Conservation (phyloP, 139 green algal genomes). For the Chlamydomonas schloesseri region DNA sequence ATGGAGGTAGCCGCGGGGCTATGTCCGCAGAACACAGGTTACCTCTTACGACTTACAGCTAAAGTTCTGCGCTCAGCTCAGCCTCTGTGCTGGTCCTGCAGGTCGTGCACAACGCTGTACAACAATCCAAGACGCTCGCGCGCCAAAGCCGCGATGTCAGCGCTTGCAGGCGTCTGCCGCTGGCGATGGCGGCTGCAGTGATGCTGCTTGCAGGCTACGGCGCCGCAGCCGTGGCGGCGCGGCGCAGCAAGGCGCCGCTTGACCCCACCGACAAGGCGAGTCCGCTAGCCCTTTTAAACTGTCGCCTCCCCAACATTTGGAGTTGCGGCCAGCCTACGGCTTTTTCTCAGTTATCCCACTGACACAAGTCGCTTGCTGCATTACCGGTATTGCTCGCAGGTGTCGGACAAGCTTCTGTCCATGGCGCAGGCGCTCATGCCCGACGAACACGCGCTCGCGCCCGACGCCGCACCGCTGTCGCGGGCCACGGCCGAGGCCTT, state of each 20-base stretch:
- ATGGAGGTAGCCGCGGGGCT: no score
- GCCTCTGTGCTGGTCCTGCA: neutral
- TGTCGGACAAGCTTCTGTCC: conserved; percentile 49
- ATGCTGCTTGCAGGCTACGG: conserved; percentile 15
- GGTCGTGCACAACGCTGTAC: conserved; percentile 11
- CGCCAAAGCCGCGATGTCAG: conserved; percentile 36
- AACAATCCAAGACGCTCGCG: neutral
- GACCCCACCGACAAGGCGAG: conserved; percentile 21
- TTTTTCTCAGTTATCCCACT: no score
- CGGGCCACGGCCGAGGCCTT: conserved; percentile 75
- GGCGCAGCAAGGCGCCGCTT: neutral
- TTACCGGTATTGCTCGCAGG: neutral
- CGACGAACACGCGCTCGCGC: conserved; percentile 43
- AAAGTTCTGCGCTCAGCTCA: no score
- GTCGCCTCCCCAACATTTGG: no score
- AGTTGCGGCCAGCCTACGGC: no score
- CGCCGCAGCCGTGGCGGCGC: conserved; percentile 1
- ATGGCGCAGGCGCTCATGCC: conserved; percentile 70
- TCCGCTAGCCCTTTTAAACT: no score
- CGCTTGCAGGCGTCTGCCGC: conserved; percentile 15
- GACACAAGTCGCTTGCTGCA: no score
- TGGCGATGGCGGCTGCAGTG: conserved; percentile 23
- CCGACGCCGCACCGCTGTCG: conserved; percentile 49
- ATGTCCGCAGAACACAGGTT: no score
- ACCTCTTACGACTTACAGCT: no score